phyloP scores from a whole-genome alignment of 2,329 filamentous ascomycete genomes.

The Pseudohalonectria lignicola region DNA sequence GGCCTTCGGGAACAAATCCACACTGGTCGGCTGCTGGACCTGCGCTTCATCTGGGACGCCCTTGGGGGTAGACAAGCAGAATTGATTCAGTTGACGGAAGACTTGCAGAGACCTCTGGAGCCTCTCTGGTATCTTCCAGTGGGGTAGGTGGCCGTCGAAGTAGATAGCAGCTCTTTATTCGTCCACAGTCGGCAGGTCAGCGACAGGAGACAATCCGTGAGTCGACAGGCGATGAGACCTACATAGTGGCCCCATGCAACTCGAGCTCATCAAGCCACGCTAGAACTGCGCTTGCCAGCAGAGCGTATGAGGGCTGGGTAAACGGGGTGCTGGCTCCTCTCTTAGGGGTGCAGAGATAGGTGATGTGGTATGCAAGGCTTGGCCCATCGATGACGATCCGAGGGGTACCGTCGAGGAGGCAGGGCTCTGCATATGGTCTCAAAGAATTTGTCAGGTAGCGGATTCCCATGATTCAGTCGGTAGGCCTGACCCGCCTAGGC shows the following conservation, averaged over 20 bases:
- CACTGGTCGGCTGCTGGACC: too few species aligned
- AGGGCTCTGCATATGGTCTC: slow-evolving; percentile 10
- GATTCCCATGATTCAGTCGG: slow-evolving; percentile 16
- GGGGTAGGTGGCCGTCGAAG: slow-evolving; percentile 77
- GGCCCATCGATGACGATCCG: slow-evolving; percentile 15
- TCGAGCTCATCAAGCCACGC: slow-evolving; percentile 11
- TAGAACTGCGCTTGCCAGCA: slow-evolving; percentile 9
- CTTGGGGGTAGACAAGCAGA: slow-evolving; percentile 24
- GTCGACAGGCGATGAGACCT: neutral
- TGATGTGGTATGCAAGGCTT: slow-evolving; percentile 14
- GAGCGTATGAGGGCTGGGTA: slow-evolving; percentile 9
- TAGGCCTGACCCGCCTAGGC: too few species aligned
- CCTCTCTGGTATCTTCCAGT: slow-evolving; percentile 51
- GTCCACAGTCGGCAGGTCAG: neutral
- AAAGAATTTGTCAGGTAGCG: slow-evolving; percentile 11
- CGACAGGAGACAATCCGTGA: neutral
- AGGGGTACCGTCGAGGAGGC: slow-evolving; percentile 5
- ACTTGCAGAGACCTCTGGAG: slow-evolving; percentile 47
- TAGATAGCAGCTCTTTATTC: slow-evolving; percentile 54
- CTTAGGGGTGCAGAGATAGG: slow-evolving; percentile 7
- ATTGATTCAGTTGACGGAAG: slow-evolving; percentile 42
- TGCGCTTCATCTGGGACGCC: slow-evolving; percentile 15
- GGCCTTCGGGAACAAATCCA: slow-evolving; percentile 1
- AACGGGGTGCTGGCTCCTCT: slow-evolving; percentile 7
- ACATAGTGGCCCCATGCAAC: slow-evolving; percentile 7